Percentiles rank a stretch among this genome's conserved stretches.
These are phyloP conservation scores for Myriosclerotinia duriaeana DNA, from an alignment of 2,329 filamentous ascomycete genomes.

Conservation along the genomic window DNA sequence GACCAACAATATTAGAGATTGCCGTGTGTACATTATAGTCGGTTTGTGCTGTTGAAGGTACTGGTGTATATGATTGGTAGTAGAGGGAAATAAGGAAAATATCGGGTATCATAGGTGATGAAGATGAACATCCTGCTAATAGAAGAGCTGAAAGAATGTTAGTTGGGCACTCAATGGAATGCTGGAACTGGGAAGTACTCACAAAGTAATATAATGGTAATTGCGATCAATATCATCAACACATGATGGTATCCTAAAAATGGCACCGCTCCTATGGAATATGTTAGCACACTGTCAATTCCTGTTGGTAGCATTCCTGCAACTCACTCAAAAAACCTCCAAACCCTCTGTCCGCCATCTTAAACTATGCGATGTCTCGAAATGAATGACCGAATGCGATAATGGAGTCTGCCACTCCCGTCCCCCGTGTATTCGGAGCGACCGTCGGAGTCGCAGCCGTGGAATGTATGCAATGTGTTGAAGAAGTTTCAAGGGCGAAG, in stretches of 20 bases:
- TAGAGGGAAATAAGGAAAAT: slow-evolving; percentile 99
- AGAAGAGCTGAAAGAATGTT: slow-evolving; percentile 65
- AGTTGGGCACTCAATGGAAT: slow-evolving; percentile 26
- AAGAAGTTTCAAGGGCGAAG: slow-evolving; percentile 27
- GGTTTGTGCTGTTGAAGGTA: slow-evolving; percentile 82
- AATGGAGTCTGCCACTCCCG: slow-evolving; percentile 38
- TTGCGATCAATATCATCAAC: slow-evolving; percentile 93
- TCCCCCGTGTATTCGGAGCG: slow-evolving; percentile 38
- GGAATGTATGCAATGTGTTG: slow-evolving; percentile 35
- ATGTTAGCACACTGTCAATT: slow-evolving; percentile 23
- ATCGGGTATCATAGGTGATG: slow-evolving; percentile 87
- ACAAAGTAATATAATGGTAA: slow-evolving; percentile 95
- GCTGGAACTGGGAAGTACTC: slow-evolving; percentile 45
- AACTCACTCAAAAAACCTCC: slow-evolving; percentile 41
- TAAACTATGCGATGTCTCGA: slow-evolving; percentile 26
- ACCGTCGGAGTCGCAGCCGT: slow-evolving; percentile 39
- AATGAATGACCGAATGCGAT: slow-evolving; percentile 12
- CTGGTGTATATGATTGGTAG: slow-evolving; percentile 78
- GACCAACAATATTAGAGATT: slow-evolving; percentile 85
- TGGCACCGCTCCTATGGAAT: slow-evolving; percentile 58
- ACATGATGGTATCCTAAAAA: slow-evolving; percentile 79
- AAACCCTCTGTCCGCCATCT: slow-evolving; percentile 30
- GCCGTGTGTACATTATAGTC: slow-evolving; percentile 83
- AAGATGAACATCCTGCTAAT: slow-evolving; percentile 92
- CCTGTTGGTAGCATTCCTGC: neutral